Conservation (phyloP, 2,329 filamentous ascomycete genomes). For the Aspergillus pseudoglaucus region DNA sequence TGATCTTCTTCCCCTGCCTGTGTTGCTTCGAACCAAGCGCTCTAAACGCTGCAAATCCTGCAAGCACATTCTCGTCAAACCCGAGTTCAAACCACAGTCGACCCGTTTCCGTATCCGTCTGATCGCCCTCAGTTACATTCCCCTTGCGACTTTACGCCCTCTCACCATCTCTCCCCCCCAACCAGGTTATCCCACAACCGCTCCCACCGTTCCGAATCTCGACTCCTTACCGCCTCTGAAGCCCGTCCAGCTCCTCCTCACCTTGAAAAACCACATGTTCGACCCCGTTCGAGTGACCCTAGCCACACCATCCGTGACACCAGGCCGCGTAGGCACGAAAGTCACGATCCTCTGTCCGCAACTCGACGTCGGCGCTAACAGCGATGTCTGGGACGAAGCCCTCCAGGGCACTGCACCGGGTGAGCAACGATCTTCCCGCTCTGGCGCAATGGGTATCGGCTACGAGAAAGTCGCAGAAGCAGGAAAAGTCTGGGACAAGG, state of each 20-base stretch:
- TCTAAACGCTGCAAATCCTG: conserved; percentile 90
- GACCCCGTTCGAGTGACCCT: conserved; percentile 82
- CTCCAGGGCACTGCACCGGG: conserved; percentile 48
- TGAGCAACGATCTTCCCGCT: conserved; percentile 36
- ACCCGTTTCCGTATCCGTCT: conserved; percentile 90
- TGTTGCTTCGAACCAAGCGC: conserved; percentile 80
- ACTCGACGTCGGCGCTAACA: conserved; percentile 90
- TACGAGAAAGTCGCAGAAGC: conserved; percentile 62
- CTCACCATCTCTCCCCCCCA: conserved; percentile 42
- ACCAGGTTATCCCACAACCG: conserved; percentile 12
- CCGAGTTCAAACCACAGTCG: conserved; percentile 81
- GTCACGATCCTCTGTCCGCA: conserved; percentile 92
- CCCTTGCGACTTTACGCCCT: conserved; percentile 62
- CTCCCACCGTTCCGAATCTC: conserved; percentile 33
- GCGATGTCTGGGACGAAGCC: conserved; percentile 89
- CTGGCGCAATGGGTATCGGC: conserved; percentile 31
- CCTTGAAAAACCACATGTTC: conserved; percentile 89
- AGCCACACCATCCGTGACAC: conserved; percentile 73
- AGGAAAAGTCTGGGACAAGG: conserved; percentile 93
- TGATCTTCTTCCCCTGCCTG: conserved; percentile 73
- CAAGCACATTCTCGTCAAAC: conserved; percentile 90
- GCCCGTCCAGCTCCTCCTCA: conserved; percentile 73
- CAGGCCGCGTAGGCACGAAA: conserved; percentile 66
- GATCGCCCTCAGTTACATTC: conserved; percentile 82
- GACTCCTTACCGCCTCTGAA: conserved; percentile 43